Conservation (phyloP, 768 basidiomycete genomes). For the Cystofilobasidium capitatum region DNA sequence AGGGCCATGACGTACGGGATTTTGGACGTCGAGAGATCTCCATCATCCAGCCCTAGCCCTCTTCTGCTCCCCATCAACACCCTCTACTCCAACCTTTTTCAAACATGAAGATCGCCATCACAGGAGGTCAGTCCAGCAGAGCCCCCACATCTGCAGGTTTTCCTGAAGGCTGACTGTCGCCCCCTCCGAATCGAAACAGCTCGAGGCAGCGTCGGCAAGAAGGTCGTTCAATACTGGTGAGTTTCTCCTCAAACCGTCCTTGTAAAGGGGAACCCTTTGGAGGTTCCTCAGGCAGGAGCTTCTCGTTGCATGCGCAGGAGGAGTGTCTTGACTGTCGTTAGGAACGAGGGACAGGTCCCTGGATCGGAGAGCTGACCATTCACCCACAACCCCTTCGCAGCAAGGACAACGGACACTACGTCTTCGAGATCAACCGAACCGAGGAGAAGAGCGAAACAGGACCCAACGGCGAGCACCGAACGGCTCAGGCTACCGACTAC, state of each 20-base stretch:
- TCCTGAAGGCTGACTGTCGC: no score
- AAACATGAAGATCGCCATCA: slow-evolving; percentile 6
- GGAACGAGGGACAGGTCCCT: neutral
- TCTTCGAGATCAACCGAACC: slow-evolving; percentile 17
- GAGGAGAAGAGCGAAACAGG: neutral
- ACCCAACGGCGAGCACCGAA: slow-evolving; percentile 14
- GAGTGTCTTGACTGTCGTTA: neutral
- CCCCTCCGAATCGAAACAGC: neutral
- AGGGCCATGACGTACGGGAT: no score
- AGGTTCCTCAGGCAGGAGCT: neutral
- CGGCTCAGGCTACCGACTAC: slow-evolving; percentile 13
- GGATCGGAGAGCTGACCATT: neutral
- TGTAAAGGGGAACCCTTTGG: neutral
- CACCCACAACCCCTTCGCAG: neutral
- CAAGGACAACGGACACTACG: slow-evolving; percentile 4
- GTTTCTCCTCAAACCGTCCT: neutral
- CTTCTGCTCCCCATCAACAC: no score
- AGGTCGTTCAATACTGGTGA: neutral
- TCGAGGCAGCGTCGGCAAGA: neutral
- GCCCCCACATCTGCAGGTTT: no score
- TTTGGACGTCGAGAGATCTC: no score
- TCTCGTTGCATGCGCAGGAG: neutral
- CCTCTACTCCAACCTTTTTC: no score
- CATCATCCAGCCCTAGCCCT: no score
- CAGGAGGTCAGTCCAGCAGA: neutral